Base-by-base conservation (phyloP, 164 flowering plant species). In the Magnolia changhungtana region DNA sequence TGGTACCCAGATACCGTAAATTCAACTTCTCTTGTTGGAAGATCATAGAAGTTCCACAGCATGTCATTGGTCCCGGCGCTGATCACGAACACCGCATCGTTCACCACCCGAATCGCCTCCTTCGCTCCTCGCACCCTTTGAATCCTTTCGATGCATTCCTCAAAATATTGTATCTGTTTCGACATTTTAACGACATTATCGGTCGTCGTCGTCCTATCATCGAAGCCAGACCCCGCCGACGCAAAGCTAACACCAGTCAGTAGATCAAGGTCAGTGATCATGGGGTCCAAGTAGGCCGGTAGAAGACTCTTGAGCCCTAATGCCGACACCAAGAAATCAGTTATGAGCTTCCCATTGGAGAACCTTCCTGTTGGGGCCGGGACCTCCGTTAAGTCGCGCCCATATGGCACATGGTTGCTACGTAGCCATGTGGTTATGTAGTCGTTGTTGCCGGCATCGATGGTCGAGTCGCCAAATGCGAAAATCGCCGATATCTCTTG, bases 171-270 rank as follows among this genome's bases (percentile, higher is more conserved):
- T 11, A 77, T 10, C 66, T 83, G 78, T 10, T 71, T 77, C 8
- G 24, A 13, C 77, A 80, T 27, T 1, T 1, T 64, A 7, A 78
- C 1, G 21, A 75, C 82, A 10, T n/a, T 31, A 0, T 49, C 24
- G 20, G 21, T 18, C 0, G 23, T 3, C 0, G 82, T 50, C 8
- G 85, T 84, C 66, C 71, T 18, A 8, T 76, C 77, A 50, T 84
- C 85, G 5, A 77, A 64, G 2, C 87, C 85, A 0, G 81, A 24
- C 20, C 86, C 84, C 0, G 77, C 83, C 0, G 86, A 84, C 0
- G 83, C 86, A 67, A 84, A 84, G 78, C 86, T 81, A 11, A 71
- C 84, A 13, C 86, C 86, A 9, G 83, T 84, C 27, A 73, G 78
- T 72, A 84, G 65, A 49, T 84, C 86, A 2, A n/a, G 37, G 20